Evolutionary conservation across 768 basidiomycete genomes (phyloP).

Genomic region (Suillus alpinus): DNA sequence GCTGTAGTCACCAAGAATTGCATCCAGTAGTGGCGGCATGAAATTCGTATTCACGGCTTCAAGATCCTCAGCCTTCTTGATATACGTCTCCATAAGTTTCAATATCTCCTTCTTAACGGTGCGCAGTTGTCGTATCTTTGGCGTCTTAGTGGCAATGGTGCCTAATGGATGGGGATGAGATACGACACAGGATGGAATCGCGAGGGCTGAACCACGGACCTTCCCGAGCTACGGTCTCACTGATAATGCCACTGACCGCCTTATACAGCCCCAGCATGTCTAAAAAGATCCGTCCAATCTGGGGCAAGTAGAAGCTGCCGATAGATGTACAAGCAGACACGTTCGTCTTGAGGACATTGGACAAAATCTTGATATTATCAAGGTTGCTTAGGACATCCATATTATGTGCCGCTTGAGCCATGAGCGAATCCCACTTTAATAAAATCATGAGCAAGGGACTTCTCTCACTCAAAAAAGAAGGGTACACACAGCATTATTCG

Average conservation of each 20-base stretch:
- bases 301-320: constrained; percentile 96
- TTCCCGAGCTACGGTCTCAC: constrained; percentile 84
- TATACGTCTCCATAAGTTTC: constrained; percentile 96
- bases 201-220: constrained; percentile 40
- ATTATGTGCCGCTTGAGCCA: constrained; percentile 91
- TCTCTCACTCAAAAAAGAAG: not conserved
- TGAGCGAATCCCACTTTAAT: constrained; percentile 92
- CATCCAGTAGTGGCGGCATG: constrained; percentile 93
- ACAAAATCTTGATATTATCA: constrained; percentile 95
- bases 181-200: not conserved
- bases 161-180: constrained; percentile 43
- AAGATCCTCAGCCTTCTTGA: constrained; percentile 95
- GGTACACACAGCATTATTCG: constrained; percentile 84
- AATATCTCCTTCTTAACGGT: constrained; percentile 99
- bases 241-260: constrained; percentile 95
- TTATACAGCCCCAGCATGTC: constrained; percentile 99
- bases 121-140: constrained; percentile 88
- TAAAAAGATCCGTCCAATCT: constrained; percentile 91
- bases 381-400: constrained; percentile 87
- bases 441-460: not conserved
- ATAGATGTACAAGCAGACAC: constrained; percentile 97
- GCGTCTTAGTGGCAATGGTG: constrained; percentile 90
- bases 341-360: constrained; percentile 97
- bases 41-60: constrained; percentile 89
- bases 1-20: constrained; percentile 96